Percentiles rank a stretch among this genome's conserved stretches.
phyloP scores from a whole-genome alignment of 306 rosid species.

The Citrullus colocynthis region DNA sequence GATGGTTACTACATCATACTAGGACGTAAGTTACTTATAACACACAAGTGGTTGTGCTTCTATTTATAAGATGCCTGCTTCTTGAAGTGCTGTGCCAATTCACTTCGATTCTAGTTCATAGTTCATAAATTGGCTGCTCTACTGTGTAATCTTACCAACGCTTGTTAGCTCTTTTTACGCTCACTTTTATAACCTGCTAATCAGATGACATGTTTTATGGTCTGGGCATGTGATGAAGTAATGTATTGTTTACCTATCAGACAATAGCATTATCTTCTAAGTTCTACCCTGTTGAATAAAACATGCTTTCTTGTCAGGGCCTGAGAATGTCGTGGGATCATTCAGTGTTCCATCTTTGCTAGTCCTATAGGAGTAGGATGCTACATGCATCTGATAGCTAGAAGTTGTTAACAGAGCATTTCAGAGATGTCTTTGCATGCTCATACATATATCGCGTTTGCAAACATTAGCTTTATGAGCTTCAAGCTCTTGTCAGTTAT shows the following conservation, averaged over 20 bases:
- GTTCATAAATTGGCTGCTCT: neutral
- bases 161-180: neutral
- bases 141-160: neutral
- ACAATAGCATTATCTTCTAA: neutral
- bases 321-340: neutral
- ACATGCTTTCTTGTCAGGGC: neutral
- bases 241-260: neutral
- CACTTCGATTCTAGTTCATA: neutral
- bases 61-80: neutral
- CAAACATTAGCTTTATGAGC: neutral
- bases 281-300: neutral
- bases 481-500: neutral
- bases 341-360: neutral
- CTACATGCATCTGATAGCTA: constrained; percentile 7
- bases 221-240: neutral
- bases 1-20: constrained; percentile 82
- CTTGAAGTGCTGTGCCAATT: neutral
- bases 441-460: neutral
- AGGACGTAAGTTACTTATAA: constrained; percentile 56
- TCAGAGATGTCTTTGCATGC: neutral
- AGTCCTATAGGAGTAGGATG: neutral
- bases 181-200: neutral
- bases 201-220: neutral
- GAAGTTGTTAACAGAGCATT: neutral
- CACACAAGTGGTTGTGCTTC: neutral